A percentile compares a stretch with the other conserved stretches of the same genome.
These are phyloP conservation scores for Diaporthe citrichinensis DNA, from an alignment of 2,329 filamentous ascomycete genomes.

Conservation along the genomic window DNA sequence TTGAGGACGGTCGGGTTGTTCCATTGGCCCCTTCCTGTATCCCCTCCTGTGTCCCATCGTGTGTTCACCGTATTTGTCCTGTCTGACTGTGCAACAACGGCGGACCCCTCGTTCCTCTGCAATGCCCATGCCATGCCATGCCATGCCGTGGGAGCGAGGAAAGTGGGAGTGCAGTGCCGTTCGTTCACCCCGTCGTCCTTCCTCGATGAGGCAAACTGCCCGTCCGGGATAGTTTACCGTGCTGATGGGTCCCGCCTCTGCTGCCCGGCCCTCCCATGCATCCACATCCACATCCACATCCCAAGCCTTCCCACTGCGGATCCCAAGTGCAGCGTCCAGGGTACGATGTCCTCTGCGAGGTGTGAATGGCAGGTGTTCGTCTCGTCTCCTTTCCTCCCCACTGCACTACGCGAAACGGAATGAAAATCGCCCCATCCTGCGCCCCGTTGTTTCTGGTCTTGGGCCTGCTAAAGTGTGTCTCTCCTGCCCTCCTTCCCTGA, in stretches of 20 bases:
- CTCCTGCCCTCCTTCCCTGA: constrained; percentile 33
- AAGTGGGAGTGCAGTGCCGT: constrained; percentile 14
- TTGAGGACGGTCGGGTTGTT: neutral
- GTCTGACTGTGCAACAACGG: constrained; percentile 8
- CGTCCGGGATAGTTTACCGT: constrained; percentile 30
- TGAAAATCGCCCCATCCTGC: constrained; percentile 30
- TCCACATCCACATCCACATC: constrained; percentile 7
- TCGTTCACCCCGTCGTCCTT: neutral
- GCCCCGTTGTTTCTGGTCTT: constrained; percentile 28
- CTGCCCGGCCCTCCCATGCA: constrained; percentile 23
- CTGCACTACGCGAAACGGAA: constrained; percentile 41
- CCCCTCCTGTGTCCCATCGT: neutral
- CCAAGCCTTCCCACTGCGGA: constrained; percentile 3
- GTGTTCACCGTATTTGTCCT: constrained; percentile 10
- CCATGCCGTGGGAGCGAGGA: neutral
- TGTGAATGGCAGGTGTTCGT: constrained; percentile 37
- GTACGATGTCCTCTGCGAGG: constrained; percentile 8
- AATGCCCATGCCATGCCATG: constrained; percentile 10
- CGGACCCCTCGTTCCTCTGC: neutral
- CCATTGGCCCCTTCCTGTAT: neutral
- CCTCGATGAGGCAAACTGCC: constrained; percentile 31
- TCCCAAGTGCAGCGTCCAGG: constrained; percentile 29
- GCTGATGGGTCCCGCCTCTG: constrained; percentile 34
- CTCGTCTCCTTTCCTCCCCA: constrained; percentile 35
- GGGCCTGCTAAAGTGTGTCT: constrained; percentile 34